Conservation (phyloP, 169 alveolate genomes). For the Plasmodium vinckei region DNA sequence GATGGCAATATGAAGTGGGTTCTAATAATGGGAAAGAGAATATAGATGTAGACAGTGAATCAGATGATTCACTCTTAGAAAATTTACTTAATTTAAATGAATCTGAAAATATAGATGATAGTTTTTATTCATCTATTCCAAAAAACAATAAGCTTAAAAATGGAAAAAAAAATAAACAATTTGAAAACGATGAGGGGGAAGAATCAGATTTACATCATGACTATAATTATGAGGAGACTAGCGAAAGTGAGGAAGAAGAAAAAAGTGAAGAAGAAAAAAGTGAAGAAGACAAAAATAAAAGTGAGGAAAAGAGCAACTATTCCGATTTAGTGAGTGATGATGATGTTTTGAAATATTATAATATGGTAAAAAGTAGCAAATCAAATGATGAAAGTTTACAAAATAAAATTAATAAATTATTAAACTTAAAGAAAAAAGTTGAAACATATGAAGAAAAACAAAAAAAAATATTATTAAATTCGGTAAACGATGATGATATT, state of each 20-base stretch:
- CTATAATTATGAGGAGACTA: background rate
- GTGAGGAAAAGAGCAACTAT: background rate
- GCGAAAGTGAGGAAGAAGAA: background rate
- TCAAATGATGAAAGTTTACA: slow-evolving; percentile 31
- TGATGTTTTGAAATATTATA: slow-evolving; percentile 66
- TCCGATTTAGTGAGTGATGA: slow-evolving; percentile 6
- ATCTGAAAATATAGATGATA: background rate
- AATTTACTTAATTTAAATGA: slow-evolving; percentile 15
- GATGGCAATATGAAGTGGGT: background rate
- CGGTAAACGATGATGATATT: slow-evolving; percentile 41
- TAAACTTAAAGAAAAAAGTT: slow-evolving; percentile 20
- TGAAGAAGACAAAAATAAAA: background rate
- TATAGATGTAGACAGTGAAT: slow-evolving; percentile 12
- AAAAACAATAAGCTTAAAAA: background rate
- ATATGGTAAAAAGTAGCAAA: slow-evolving; percentile 37
- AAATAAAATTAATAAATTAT: slow-evolving; percentile 36
- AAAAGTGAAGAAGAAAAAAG: background rate
- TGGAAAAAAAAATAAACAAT: background rate
- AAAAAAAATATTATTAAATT: slow-evolving; percentile 19
- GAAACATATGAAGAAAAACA: slow-evolving; percentile 64
- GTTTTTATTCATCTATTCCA: no score
- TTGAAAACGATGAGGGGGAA: background rate
- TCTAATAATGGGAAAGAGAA: background rate
- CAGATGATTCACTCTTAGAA: slow-evolving; percentile 2
- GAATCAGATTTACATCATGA: background rate